Base-by-base conservation (phyloP, 441 rosid species). In the Breynia disticha region DNA sequence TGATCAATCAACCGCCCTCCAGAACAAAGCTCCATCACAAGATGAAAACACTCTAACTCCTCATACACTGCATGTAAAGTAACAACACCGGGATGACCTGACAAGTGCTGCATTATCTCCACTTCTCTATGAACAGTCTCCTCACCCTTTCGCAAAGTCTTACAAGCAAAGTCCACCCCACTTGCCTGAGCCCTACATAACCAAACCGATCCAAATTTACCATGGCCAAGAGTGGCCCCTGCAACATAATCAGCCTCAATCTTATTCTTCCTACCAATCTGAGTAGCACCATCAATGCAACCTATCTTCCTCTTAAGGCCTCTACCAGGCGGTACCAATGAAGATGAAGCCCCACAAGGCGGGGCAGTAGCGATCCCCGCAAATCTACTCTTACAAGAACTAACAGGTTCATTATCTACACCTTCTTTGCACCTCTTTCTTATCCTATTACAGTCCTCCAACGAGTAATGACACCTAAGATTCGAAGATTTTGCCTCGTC, bases 231-330 rank as follows among this genome's bases (percentile, higher is more conserved):
- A 16, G 73, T 63, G 8, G 52, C 70, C 48, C 90, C 90, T 21
- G 61, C 64, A 52, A 65, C 72, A 75, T 86, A 82, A 47, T 88
- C 94, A 68, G 83, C 94, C 20, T 76, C 80, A 12, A 91, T 76
- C 75, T 79, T 91, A 16, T 88, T 91, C 79, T 82, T 86, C 70
- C 96, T 72, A 44, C 94, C 95, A 54, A 76, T 74, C 70, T 65
- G 91, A 3, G 95, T 91, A 19, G 82, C 81, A 48, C 68, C 73
- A 66, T 86, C 98, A 55, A 91, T 86, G 68, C 98, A 91, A 22
- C 97, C 98, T 39, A 91, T 84, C 84, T 91, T 91, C 78, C 98
- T 86, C 82, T 91, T 91, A 45, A 91, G 71, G 38, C 96, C 98
- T 72, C 96, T 81, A 17, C 94, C 95, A 0, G 90, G 72, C 7